Percentiles rank a stretch among this genome's conserved stretches.
Evolutionary conservation across 495 filamentous ascomycete species (phyloP).

Genomic region (Xylaria intraflava): DNA sequence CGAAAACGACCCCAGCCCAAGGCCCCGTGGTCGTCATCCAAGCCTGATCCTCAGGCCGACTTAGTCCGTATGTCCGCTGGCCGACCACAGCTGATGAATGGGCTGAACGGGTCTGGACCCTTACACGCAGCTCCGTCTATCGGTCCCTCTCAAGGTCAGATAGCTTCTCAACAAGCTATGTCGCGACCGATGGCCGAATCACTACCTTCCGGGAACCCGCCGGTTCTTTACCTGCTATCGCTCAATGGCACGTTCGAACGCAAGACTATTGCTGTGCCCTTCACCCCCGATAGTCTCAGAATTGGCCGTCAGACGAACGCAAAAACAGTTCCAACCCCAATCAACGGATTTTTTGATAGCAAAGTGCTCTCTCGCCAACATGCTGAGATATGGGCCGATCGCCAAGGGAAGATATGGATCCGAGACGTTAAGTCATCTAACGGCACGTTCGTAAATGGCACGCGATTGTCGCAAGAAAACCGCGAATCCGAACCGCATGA

Average conservation of each 20-base stretch:
- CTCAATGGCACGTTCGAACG: constrained; percentile 93
- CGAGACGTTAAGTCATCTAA: constrained; percentile 97
- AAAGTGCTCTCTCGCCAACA: constrained; percentile 96
- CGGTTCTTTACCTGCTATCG: constrained; percentile 73
- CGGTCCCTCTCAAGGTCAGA: constrained; percentile 46
- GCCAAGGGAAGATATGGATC: constrained; percentile 86
- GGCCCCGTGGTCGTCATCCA: constrained; percentile 61
- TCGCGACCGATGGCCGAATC: constrained; percentile 49
- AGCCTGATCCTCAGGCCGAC: constrained; percentile 37
- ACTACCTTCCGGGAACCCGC: constrained; percentile 53
- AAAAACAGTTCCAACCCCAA: constrained; percentile 81
- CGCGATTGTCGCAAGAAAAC: constrained; percentile 82
- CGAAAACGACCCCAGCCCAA: constrained; percentile 60
- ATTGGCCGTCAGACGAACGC: constrained; percentile 96
- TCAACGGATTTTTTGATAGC: constrained; percentile 95
- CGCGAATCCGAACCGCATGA: constrained; percentile 92
- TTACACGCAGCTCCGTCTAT: constrained; percentile 71
- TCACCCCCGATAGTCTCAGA: constrained; percentile 76
- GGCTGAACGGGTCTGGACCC: constrained; percentile 55
- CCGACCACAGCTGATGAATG: constrained; percentile 45
- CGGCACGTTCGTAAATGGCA: constrained; percentile 95
- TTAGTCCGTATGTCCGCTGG: constrained; percentile 36
- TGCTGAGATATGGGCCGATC: constrained; percentile 92
- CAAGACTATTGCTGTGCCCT: constrained; percentile 90
- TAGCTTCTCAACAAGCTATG: constrained; percentile 31